Conservation (phyloP, 306 rosid genomes). For the Amphicarpaea edgeworthii region DNA sequence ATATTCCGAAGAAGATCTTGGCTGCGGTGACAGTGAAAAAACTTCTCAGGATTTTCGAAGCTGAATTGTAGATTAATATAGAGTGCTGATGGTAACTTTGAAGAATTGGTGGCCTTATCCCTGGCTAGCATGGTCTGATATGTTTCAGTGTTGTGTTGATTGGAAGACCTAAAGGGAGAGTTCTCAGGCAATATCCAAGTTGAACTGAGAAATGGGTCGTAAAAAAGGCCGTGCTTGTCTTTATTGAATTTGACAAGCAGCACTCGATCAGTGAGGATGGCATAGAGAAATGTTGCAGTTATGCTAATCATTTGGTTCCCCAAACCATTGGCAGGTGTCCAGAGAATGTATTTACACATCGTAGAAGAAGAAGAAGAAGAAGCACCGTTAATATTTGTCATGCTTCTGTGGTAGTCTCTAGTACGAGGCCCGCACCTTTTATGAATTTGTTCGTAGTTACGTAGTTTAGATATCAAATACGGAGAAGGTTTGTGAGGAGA, state of each 20-base stretch:
- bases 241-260: constrained; percentile 58
- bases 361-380: no score
- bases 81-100: constrained; percentile 44
- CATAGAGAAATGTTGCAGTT: constrained; percentile 64
- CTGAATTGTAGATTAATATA: constrained; percentile 54
- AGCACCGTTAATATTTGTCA: constrained; percentile 8
- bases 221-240: constrained; percentile 61
- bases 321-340: constrained; percentile 59
- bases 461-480: constrained; percentile 61
- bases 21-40: constrained; percentile 65
- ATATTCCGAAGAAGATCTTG: constrained; percentile 52
- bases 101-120: constrained; percentile 27
- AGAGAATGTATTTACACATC: constrained; percentile 62
- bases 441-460: constrained; percentile 64
- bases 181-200: constrained; percentile 65
- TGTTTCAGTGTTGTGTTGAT: constrained; percentile 32
- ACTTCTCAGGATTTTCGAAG: constrained; percentile 45
- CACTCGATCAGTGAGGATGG: constrained; percentile 63
- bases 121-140: constrained; percentile 54
- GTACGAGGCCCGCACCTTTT: constrained; percentile 59
- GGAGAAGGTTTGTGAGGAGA: constrained; percentile 58
- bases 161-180: constrained; percentile 53
- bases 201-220: constrained; percentile 67
- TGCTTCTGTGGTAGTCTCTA: constrained; percentile 46
- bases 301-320: constrained; percentile 68